Percentiles rank a stretch among this genome's conserved stretches.
Evolutionary conservation across 192 early-diverging fungal genomes (phyloP).

Genomic region (Mortierella alpina): DNA sequence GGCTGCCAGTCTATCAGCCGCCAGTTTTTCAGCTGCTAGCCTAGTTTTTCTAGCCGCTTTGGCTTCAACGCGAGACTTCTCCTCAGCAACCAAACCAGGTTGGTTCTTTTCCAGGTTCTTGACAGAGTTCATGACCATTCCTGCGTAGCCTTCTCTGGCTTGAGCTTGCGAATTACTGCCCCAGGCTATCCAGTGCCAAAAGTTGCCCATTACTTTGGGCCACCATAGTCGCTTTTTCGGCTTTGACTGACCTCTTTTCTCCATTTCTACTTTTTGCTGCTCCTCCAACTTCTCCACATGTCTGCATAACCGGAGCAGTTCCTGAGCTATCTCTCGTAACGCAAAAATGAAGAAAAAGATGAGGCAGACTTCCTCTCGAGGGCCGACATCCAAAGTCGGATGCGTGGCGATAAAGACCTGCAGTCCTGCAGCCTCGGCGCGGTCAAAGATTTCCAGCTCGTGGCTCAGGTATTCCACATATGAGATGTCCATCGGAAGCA

Average conservation of each 20-base stretch:
- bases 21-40: background rate
- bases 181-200: slow-evolving; percentile 51
- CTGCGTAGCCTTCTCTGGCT: slow-evolving; percentile 31
- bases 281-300: slow-evolving; percentile 34
- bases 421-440: slow-evolving; percentile 39
- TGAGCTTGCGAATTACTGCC: slow-evolving; percentile 43
- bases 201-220: slow-evolving; percentile 51
- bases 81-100: slow-evolving; percentile 22
- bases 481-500: slow-evolving; percentile 27
- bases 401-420: slow-evolving; percentile 46
- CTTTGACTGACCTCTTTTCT: slow-evolving; percentile 15
- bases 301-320: slow-evolving; percentile 45
- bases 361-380: slow-evolving; percentile 60
- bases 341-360: slow-evolving; percentile 67
- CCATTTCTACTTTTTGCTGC: slow-evolving; percentile 1
- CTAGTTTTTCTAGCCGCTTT: slow-evolving; percentile 33
- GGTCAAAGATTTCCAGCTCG: slow-evolving; percentile 48
- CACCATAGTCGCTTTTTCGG: slow-evolving; percentile 35
- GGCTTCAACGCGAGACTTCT: slow-evolving; percentile 25
- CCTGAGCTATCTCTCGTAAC: slow-evolving; percentile 59
- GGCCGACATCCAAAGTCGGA: slow-evolving; percentile 46
- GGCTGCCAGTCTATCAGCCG: background rate
- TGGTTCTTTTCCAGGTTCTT: slow-evolving; percentile 43
- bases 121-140: slow-evolving; percentile 19
- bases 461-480: slow-evolving; percentile 40